Evolutionary conservation across 2,329 filamentous ascomycete genomes (phyloP).

Genomic region (Pochonia chlamydosporia): DNA sequence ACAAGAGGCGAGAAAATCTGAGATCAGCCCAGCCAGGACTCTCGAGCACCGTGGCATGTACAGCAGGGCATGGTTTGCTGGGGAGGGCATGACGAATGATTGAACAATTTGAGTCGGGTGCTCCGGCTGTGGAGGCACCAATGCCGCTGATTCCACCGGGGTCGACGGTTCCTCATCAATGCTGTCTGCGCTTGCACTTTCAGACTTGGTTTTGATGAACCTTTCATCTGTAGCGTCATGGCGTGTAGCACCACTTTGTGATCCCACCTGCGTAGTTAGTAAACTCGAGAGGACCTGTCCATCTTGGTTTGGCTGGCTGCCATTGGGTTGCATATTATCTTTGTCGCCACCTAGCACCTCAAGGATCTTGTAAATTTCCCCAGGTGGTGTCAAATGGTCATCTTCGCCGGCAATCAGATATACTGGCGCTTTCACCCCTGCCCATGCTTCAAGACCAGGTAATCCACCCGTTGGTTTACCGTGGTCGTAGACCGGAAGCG

Average conservation of each 20-base stretch:
- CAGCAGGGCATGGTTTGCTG: slow-evolving; percentile 77
- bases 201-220: neutral
- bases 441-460: slow-evolving; percentile 67
- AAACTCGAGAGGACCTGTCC: neutral
- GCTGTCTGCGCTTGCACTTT: slow-evolving; percentile 26
- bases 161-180: slow-evolving; percentile 40
- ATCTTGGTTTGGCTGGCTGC: neutral
- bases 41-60: slow-evolving; percentile 74
- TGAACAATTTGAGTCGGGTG: slow-evolving; percentile 55
- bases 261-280: neutral
- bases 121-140: slow-evolving; percentile 37
- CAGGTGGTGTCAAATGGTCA: slow-evolving; percentile 69
- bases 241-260: neutral
- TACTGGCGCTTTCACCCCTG: slow-evolving; percentile 64
- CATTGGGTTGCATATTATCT: slow-evolving; percentile 13
- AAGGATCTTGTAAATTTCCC: slow-evolving; percentile 63
- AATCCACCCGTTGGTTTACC: slow-evolving; percentile 56
- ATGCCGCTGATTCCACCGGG: slow-evolving; percentile 32
- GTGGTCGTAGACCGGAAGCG: slow-evolving; percentile 53
- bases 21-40: slow-evolving; percentile 72
- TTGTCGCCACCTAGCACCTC: slow-evolving; percentile 26
- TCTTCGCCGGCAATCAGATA: slow-evolving; percentile 73
- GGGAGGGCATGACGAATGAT: slow-evolving; percentile 64
- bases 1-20: slow-evolving; percentile 70
- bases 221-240: neutral